Conservation (phyloP, 2,329 filamentous ascomycete genomes). For the Bertia moriformis region DNA sequence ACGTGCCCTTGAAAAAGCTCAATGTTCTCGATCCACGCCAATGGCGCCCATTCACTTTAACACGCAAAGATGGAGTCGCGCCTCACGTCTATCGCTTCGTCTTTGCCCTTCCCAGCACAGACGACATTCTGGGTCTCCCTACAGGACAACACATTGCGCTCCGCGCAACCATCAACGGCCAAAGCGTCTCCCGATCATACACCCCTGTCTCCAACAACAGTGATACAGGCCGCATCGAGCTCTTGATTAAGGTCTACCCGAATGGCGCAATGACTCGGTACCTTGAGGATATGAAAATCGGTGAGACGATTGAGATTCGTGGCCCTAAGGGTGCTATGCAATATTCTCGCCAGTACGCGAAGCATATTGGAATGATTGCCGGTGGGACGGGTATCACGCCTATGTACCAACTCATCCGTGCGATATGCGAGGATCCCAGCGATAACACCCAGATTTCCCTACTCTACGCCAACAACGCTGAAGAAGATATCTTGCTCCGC, state of each 20-base stretch:
- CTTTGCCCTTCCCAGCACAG: constrained; percentile 15
- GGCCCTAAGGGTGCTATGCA: constrained; percentile 88
- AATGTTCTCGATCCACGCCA: too few species aligned
- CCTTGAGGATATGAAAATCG: constrained; percentile 66
- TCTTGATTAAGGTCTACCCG: constrained; percentile 84
- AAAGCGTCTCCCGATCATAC: constrained; percentile 19
- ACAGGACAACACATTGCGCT: constrained; percentile 24
- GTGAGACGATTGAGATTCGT: constrained; percentile 80
- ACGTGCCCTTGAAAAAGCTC: too few species aligned
- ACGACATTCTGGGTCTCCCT: constrained; percentile 19
- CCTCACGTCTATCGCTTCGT: constrained; percentile 4
- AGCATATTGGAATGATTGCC: constrained; percentile 61
- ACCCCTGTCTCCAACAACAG: constrained; percentile 10
- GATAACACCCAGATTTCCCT: constrained; percentile 98
- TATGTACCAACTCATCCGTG: constrained; percentile 86
- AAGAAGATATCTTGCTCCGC: constrained; percentile 86
- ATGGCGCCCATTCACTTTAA: too few species aligned
- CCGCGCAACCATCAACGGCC: constrained; percentile 15
- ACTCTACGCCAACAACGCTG: constrained; percentile 76
- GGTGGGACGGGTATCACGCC: constrained; percentile 94
- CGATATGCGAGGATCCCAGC: constrained; percentile 89
- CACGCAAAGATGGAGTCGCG: constrained; percentile 1
- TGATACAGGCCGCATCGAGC: constrained; percentile 60
- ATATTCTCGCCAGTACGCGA: constrained; percentile 83
- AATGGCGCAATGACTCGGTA: constrained; percentile 79